Conservation (phyloP, 257 asterid species). For the Nicotiana undulata region DNA sequence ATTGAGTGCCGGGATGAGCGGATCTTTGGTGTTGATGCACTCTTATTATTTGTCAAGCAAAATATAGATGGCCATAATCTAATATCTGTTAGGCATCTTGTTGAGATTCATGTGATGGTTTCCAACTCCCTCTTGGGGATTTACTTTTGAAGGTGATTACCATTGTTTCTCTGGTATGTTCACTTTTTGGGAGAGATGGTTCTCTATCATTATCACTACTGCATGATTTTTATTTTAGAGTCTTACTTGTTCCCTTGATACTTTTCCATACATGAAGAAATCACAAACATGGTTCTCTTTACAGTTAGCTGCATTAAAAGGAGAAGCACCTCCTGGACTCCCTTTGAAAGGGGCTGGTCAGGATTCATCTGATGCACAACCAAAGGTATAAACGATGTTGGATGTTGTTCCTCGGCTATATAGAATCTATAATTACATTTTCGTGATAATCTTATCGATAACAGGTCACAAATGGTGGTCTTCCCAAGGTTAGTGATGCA, state of each 20-base stretch:
- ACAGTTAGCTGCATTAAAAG: constrained; percentile 99
- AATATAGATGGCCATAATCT: neutral
- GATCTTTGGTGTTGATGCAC: neutral
- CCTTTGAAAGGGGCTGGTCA: constrained; percentile 99
- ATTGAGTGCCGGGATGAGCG: neutral
- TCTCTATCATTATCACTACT: neutral
- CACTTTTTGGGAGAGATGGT: neutral
- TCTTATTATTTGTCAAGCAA: neutral
- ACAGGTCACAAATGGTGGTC: constrained; percentile 75
- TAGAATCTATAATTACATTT: constrained; percentile 17
- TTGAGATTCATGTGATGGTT: neutral
- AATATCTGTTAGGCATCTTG: neutral
- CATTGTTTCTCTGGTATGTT: neutral
- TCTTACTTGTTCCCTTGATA: neutral
- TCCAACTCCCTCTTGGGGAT: neutral
- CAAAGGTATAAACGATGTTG: constrained; percentile 44
- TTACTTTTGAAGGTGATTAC: neutral
- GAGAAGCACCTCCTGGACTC: constrained; percentile 99
- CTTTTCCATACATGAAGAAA: neutral
- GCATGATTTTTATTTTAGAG: neutral
- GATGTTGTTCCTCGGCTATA: constrained; percentile 5
- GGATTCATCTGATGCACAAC: constrained; percentile 88
- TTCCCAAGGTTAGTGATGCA: constrained; percentile 79
- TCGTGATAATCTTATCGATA: constrained; percentile 12
- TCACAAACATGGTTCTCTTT: neutral